These are phyloP conservation scores for Canna indica DNA, from an alignment of 176 grass and related monocot species.

Conservation along the genomic window DNA sequence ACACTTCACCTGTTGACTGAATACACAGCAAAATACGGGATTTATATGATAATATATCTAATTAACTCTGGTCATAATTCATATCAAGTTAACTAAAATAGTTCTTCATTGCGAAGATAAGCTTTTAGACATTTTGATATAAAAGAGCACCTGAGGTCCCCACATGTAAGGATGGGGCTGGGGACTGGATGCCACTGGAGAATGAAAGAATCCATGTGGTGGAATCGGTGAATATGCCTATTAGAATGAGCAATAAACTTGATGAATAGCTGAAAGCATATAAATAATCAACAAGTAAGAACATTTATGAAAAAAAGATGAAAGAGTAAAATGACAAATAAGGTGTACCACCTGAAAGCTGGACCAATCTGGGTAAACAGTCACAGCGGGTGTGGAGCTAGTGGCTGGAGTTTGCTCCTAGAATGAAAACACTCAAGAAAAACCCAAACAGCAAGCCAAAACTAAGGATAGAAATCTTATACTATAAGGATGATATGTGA, in stretches of 20 bases:
- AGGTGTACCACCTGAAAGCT: constrained; percentile 59
- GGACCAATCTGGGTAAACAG: constrained; percentile 81
- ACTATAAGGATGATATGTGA: not conserved
- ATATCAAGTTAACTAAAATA: not conserved
- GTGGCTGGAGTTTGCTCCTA: constrained; percentile 66
- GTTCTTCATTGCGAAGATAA: not conserved
- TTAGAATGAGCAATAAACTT: constrained; percentile 11
- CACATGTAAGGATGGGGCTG: constrained; percentile 99
- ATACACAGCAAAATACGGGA: not conserved
- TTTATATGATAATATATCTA: not conserved
- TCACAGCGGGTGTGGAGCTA: constrained; percentile 37
- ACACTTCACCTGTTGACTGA: not conserved
- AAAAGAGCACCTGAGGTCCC: constrained; percentile 64
- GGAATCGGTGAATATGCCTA: constrained; percentile 89
- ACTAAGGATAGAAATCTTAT: not conserved
- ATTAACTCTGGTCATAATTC: not conserved
- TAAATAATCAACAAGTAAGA: constrained; percentile 7
- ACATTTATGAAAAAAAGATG: not conserved
- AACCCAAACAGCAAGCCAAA: not conserved
- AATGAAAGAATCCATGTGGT: constrained; percentile 84
- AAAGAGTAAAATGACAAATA: constrained; percentile 1
- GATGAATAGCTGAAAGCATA: not conserved
- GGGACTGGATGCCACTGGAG: constrained; percentile 60
- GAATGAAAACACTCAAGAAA: constrained; percentile 18
- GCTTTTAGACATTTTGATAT: not conserved